Conservation (phyloP, 2,329 filamentous ascomycete species). For the Pyricularia grisea region DNA sequence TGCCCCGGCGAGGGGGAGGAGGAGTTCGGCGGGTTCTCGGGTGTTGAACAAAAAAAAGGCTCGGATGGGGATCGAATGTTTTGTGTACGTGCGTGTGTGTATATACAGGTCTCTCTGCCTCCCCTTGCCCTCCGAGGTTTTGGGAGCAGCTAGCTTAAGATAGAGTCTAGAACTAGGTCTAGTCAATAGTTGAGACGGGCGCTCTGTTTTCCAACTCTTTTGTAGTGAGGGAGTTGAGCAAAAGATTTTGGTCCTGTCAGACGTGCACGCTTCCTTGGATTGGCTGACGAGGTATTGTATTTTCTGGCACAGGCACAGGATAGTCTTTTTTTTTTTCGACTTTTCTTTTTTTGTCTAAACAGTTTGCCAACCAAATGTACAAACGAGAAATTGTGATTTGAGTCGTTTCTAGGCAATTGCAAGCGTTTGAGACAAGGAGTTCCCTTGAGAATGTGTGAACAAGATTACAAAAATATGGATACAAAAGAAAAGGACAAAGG, state of each 20-base stretch:
- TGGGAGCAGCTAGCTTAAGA: neutral
- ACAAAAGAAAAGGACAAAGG: neutral
- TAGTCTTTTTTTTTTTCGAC: neutral
- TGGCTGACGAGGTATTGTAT: neutral
- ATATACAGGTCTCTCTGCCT: neutral
- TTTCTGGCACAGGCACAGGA: neutral
- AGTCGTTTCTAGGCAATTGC: neutral
- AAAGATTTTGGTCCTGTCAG: neutral
- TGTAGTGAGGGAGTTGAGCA: neutral
- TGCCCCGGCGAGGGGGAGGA: neutral
- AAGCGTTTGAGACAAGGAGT: neutral
- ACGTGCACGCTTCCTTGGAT: neutral
- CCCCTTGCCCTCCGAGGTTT: neutral
- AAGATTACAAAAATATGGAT: neutral
- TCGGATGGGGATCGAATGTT: neutral
- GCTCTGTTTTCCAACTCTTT: neutral
- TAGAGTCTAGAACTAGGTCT: neutral
- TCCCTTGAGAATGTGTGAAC: neutral
- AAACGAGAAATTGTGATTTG: neutral
- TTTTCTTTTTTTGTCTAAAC: neutral
- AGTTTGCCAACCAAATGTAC: neutral
- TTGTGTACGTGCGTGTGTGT: neutral
- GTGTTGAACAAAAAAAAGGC: neutral
- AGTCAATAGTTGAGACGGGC: neutral
- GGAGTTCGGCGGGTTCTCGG: neutral